These are phyloP conservation scores for Eimeria necatrix DNA, from an alignment of 169 alveolate genomes.

Conservation along the genomic window DNA sequence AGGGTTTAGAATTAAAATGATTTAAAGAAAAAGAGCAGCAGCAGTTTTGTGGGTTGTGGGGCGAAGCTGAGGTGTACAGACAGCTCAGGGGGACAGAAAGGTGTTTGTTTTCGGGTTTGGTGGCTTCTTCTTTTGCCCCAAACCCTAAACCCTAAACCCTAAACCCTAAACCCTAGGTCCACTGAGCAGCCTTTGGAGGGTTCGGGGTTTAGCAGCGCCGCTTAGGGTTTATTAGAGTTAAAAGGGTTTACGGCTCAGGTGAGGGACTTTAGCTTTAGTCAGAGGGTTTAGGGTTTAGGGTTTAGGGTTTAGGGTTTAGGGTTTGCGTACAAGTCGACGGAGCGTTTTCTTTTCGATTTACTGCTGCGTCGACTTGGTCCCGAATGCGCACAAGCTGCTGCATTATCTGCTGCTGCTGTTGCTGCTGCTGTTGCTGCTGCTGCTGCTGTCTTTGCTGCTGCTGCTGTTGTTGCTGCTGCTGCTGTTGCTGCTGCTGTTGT, in stretches of 20 bases:
- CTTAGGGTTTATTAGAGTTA: too few species aligned
- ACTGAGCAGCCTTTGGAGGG: constrained; percentile 5
- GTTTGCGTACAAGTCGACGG: not conserved
- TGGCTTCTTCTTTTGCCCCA: not conserved
- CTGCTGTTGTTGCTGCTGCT: not conserved
- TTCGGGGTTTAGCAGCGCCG: not conserved
- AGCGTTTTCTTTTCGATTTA: not conserved
- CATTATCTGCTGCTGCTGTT: not conserved
- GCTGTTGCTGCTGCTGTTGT: not conserved
- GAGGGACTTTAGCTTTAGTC: too few species aligned
- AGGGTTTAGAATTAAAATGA: too few species aligned
- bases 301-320: constrained; percentile 25
- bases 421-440: constrained; percentile 20
- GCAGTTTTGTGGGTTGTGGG: too few species aligned
- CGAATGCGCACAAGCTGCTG: not conserved
- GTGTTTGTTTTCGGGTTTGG: not conserved
- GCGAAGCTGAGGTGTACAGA: not conserved
- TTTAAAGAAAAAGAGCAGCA: too few species aligned
- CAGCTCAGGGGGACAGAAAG: not conserved
- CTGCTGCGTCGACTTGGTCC: not conserved
- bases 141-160: not conserved
- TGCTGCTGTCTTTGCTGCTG: not conserved
- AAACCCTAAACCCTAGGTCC: not conserved
- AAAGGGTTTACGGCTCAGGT: constrained; percentile 22
- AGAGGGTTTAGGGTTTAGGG: constrained; percentile 31